Percentiles rank a stretch among this genome's conserved stretches.
phyloP scores from a whole-genome alignment of 2,329 filamentous ascomycete species.

The Aspergillus ustus region DNA sequence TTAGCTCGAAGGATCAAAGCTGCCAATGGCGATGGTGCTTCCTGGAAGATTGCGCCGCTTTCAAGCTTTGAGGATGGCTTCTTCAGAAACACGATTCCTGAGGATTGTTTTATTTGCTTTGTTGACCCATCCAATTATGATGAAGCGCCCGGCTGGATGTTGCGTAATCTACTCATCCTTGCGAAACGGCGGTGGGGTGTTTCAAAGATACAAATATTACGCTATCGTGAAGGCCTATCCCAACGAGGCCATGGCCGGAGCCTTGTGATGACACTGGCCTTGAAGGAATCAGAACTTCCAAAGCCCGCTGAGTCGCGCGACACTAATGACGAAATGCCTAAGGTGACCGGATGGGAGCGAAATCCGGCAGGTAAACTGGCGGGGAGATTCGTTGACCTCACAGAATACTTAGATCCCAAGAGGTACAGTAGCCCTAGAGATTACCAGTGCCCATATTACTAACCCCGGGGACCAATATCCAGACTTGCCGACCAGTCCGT shows the following conservation, averaged over 20 bases:
- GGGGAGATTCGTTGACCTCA: constrained; percentile 78
- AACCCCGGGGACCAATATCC: constrained; percentile 5
- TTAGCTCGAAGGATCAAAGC: constrained; percentile 71
- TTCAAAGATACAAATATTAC: constrained; percentile 78
- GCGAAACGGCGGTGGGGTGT: constrained; percentile 81
- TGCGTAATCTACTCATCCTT: constrained; percentile 85
- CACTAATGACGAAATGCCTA: constrained; percentile 65
- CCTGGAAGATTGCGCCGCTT: constrained; percentile 78
- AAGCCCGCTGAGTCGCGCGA: constrained; percentile 25
- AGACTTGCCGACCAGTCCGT: constrained; percentile 88
- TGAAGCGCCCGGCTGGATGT: constrained; percentile 86
- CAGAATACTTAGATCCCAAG: constrained; percentile 90
- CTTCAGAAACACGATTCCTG: constrained; percentile 72
- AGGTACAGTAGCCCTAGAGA: constrained; percentile 46
- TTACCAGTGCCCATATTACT: not conserved
- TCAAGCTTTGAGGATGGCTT: constrained; percentile 84
- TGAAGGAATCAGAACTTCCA: constrained; percentile 35
- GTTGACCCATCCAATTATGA: constrained; percentile 91
- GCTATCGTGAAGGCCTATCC: constrained; percentile 83
- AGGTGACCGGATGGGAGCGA: constrained; percentile 94
- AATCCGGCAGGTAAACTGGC: constrained; percentile 77
- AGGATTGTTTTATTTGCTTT: constrained; percentile 83
- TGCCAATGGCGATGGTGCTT: not conserved
- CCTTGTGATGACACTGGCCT: constrained; percentile 70
- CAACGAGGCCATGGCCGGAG: constrained; percentile 80